Evolutionary conservation across 768 basidiomycete species (phyloP).

Genomic region (Vararia minispora): DNA sequence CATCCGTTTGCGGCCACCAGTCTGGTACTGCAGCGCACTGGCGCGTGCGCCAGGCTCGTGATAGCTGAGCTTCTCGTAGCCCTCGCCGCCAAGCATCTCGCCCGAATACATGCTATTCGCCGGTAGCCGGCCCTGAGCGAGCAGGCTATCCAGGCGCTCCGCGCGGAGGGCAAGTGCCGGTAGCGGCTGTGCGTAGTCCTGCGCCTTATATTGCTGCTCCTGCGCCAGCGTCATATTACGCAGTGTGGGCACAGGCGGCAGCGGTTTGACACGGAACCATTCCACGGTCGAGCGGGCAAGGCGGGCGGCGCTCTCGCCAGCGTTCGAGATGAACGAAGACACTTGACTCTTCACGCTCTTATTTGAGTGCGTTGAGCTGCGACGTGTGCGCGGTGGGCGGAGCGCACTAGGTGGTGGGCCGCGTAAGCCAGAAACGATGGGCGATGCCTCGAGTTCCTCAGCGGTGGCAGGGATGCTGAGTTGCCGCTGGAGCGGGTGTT

Average conservation of each 20-base stretch:
- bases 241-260: constrained; percentile 48
- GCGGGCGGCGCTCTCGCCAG: constrained; percentile 9
- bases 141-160: constrained; percentile 32
- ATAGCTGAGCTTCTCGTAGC: background rate
- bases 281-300: constrained; percentile 6
- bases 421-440: too few species aligned
- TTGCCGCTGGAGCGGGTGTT: too few species aligned
- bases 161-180: constrained; percentile 43
- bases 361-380: constrained; percentile 32
- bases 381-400: constrained; percentile 14
- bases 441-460: too few species aligned
- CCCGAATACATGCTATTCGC: constrained; percentile 30
- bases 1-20: constrained; percentile 5
- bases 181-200: constrained; percentile 38
- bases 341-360: constrained; percentile 29
- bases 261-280: constrained; percentile 39
- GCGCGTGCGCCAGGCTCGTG: background rate
- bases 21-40: constrained; percentile 1
- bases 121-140: constrained; percentile 45
- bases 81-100: constrained; percentile 5
- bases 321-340: constrained; percentile 38
- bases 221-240: constrained; percentile 32
- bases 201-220: constrained; percentile 30
- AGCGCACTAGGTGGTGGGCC: too few species aligned
- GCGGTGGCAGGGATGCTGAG: too few species aligned